Evolutionary conservation across 2,329 filamentous ascomycete species (phyloP).

Genomic region (Penicillium sp.): DNA sequence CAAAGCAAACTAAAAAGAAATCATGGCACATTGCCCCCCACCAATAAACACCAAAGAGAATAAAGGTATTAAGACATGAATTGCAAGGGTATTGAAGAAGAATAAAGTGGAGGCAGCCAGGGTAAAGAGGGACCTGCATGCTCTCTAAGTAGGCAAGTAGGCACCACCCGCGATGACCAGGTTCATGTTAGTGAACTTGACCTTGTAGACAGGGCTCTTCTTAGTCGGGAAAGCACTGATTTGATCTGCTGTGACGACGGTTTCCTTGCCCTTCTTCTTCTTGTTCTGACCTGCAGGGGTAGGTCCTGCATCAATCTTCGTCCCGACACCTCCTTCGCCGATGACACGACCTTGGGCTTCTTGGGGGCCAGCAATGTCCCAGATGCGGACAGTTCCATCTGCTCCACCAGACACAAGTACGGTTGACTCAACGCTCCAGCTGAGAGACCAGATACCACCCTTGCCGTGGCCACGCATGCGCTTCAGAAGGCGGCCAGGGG

Average conservation of each 20-base stretch:
- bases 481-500: conserved; percentile 83
- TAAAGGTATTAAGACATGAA: conserved; percentile 3
- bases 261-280: conserved; percentile 81
- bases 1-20: no score
- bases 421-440: conserved; percentile 89
- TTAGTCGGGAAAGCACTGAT: conserved; percentile 95
- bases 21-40: no score
- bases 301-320: conserved; percentile 55
- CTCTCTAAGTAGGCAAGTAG: conserved; percentile 54
- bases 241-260: conserved; percentile 87
- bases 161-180: conserved; percentile 81
- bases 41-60: background rate
- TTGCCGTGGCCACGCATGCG: conserved; percentile 91
- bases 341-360: conserved; percentile 54
- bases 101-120: background rate
- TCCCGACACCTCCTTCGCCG: conserved; percentile 50
- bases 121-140: background rate
- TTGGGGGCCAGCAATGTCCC: conserved; percentile 81
- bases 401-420: conserved; percentile 88
- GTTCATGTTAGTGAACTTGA: conserved; percentile 94
- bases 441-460: conserved; percentile 89
- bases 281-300: conserved; percentile 49
- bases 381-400: conserved; percentile 89
- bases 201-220: conserved; percentile 91
- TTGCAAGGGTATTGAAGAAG: conserved; percentile 19